Evolutionary conservation across 2,329 filamentous ascomycete species (phyloP).

Genomic region (Massarina eburnea): DNA sequence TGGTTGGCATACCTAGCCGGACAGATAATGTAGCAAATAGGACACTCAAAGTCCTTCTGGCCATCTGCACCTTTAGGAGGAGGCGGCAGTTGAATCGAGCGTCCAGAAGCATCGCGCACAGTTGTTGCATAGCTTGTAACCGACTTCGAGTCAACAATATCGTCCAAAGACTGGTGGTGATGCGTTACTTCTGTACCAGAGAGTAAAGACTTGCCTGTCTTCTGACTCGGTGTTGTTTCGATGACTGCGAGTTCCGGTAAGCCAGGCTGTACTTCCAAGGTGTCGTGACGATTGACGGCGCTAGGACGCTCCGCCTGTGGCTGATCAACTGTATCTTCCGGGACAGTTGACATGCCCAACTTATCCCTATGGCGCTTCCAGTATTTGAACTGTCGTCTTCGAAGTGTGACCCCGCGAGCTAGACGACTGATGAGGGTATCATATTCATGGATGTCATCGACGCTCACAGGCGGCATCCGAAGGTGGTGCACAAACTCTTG

Average conservation of each 20-base stretch:
- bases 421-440: constrained; percentile 28
- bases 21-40: constrained; percentile 44
- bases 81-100: constrained; percentile 35
- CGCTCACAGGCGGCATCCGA: constrained; percentile 12
- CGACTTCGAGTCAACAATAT: constrained; percentile 39
- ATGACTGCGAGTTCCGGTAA: constrained; percentile 6
- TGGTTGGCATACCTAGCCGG: constrained; percentile 38
- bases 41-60: constrained; percentile 42
- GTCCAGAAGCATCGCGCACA: constrained; percentile 36
- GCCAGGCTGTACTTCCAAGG: constrained; percentile 12
- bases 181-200: constrained; percentile 43
- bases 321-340: constrained; percentile 18
- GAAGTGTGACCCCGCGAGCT: constrained; percentile 34
- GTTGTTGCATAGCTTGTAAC: constrained; percentile 42
- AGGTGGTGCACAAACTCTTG: constrained; percentile 32
- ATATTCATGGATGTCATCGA: constrained; percentile 6
- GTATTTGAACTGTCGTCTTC: constrained; percentile 42
- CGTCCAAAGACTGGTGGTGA: constrained; percentile 40
- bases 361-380: constrained; percentile 39
- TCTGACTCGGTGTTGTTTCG: constrained; percentile 32
- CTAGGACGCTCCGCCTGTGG: constrained; percentile 8
- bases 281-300: constrained; percentile 13
- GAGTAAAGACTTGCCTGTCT: constrained; percentile 35
- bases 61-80: constrained; percentile 35
- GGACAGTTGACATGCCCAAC: constrained; percentile 23